These are phyloP conservation scores for Pseudozyma sp. DNA, from an alignment of 1,284 basidiomycete species.

Conservation along the genomic window DNA sequence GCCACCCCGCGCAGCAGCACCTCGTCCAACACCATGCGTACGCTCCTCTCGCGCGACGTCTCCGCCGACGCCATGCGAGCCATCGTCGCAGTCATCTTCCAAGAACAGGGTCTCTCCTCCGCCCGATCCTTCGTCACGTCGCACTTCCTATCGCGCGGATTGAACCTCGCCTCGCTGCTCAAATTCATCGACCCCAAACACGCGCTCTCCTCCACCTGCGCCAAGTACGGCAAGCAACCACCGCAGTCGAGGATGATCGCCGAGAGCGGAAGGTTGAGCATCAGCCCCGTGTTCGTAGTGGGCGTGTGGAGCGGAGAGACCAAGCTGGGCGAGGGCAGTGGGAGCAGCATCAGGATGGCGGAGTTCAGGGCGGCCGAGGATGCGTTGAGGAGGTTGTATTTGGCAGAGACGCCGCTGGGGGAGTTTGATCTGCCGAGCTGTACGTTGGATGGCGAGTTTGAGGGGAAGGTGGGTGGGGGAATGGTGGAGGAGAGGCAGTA, in stretches of 20 bases:
- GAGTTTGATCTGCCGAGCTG: constrained; percentile 70
- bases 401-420: constrained; percentile 74
- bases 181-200: constrained; percentile 76
- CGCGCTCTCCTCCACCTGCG: constrained; percentile 66
- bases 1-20: constrained; percentile 1
- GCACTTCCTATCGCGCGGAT: constrained; percentile 49
- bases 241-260: constrained; percentile 78
- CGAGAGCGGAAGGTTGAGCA: constrained; percentile 89
- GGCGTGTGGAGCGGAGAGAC: constrained; percentile 86
- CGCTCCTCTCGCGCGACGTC: constrained; percentile 58
- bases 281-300: constrained; percentile 90
- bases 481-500: not conserved
- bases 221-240: constrained; percentile 60
- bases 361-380: constrained; percentile 91
- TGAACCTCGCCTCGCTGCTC: constrained; percentile 80
- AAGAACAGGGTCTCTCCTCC: constrained; percentile 68
- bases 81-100: constrained; percentile 73
- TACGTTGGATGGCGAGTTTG: constrained; percentile 55
- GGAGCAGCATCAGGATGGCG: constrained; percentile 92
- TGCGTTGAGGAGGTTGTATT: constrained; percentile 81
- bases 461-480: constrained; percentile 26
- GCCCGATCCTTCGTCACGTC: constrained; percentile 51
- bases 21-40: constrained; percentile 11
- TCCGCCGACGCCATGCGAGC: constrained; percentile 71
- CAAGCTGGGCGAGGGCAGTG: constrained; percentile 94